A percentile compares a stretch with the other conserved stretches of the same genome.
Conservation (phyloP, 495 filamentous ascomycete species). For the Lophium mytilinum region DNA sequence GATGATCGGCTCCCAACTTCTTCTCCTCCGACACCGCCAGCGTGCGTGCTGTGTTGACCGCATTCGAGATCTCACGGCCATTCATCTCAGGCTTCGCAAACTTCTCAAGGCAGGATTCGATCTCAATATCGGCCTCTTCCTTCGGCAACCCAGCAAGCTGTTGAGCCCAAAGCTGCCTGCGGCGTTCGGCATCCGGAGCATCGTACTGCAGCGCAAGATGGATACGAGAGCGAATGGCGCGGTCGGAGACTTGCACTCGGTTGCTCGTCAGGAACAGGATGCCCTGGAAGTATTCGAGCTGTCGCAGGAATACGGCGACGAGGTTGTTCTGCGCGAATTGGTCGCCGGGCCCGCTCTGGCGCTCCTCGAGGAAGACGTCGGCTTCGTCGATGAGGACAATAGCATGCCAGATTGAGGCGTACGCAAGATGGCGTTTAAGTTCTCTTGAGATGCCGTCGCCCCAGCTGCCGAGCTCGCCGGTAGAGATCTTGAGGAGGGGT, state of each 20-base stretch:
- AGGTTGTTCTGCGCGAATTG: constrained; percentile 13
- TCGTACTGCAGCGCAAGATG: constrained; percentile 36
- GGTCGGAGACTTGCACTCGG: constrained; percentile 20
- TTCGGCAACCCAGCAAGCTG: neutral
- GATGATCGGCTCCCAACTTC: constrained; percentile 22
- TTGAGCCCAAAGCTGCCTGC: constrained; percentile 12
- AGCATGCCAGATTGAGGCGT: constrained; percentile 28
- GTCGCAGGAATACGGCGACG: constrained; percentile 22
- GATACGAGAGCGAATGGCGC: constrained; percentile 27
- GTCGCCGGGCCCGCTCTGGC: constrained; percentile 9
- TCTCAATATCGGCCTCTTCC: constrained; percentile 6
- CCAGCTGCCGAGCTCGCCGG: constrained; percentile 7
- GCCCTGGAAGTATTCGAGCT: constrained; percentile 24
- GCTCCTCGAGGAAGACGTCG: constrained; percentile 27
- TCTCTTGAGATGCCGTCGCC: constrained; percentile 9
- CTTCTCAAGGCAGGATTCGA: constrained; percentile 4
- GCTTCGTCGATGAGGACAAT: constrained; percentile 32
- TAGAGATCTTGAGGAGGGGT: constrained; percentile 8
- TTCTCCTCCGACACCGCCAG: constrained; percentile 28
- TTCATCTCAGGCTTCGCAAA: constrained; percentile 25
- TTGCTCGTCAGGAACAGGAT: constrained; percentile 25
- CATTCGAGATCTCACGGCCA: constrained; percentile 34
- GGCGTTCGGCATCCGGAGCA: constrained; percentile 6
- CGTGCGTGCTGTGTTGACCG: constrained; percentile 34
- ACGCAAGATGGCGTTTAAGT: constrained; percentile 6